Conservation (phyloP, 331 rosid genomes). For the Quercus phellos region DNA sequence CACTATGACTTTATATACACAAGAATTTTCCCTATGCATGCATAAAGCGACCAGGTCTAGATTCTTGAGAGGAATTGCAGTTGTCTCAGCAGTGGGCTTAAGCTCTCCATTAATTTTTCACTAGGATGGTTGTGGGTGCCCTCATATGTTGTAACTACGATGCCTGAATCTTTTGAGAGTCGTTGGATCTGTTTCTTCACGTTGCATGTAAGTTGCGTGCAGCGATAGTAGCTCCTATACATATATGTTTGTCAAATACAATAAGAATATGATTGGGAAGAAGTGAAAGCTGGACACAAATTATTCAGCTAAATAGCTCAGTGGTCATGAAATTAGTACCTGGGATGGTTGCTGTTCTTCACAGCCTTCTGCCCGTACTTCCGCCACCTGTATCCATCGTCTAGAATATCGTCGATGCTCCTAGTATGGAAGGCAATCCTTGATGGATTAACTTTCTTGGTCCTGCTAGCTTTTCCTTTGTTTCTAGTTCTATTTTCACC, state of each 20-base stretch:
- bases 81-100: conserved; percentile 85
- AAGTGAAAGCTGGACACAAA: background rate
- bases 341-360: conserved; percentile 72
- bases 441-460: conserved; percentile 46
- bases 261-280: background rate
- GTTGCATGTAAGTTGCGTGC: conserved; percentile 92
- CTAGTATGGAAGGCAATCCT: conserved; percentile 88
- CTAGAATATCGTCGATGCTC: conserved; percentile 86
- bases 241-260: background rate
- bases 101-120: conserved; percentile 90
- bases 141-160: conserved; percentile 90
- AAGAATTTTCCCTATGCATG: too few species aligned
- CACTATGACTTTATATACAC: background rate
- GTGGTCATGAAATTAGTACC: conserved; percentile 31
- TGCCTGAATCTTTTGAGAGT: conserved; percentile 74
- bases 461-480: conserved; percentile 32
- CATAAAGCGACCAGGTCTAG: conserved; percentile 11
- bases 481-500: conserved; percentile 19
- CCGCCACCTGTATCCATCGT: conserved; percentile 94
- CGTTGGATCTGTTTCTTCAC: conserved; percentile 97
- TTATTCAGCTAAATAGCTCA: too few species aligned
- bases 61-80: conserved; percentile 67
- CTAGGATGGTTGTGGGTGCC: conserved; percentile 95
- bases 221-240: conserved; percentile 83
- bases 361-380: conserved; percentile 97